These are phyloP conservation scores for Trypanosoma caninum DNA, from an alignment of 208 protist genomes.

Conservation along the genomic window DNA sequence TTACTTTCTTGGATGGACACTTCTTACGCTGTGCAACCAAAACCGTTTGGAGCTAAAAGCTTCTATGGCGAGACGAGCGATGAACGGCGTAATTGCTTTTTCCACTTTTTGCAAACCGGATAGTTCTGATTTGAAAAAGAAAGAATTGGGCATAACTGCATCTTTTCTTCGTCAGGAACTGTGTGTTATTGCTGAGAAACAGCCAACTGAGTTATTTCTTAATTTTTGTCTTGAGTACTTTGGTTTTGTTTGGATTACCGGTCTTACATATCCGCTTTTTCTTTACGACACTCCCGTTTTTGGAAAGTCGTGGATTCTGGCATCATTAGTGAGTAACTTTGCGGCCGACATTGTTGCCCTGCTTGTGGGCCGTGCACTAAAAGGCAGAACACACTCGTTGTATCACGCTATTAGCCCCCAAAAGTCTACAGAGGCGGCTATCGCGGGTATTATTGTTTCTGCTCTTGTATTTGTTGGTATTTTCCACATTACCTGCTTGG, in stretches of 20 bases:
- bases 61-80: neutral
- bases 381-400: slow-evolving; percentile 41
- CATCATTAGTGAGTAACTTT: slow-evolving; percentile 69
- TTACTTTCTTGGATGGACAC: slow-evolving; percentile 57
- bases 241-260: slow-evolving; percentile 74
- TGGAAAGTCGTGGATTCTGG: slow-evolving; percentile 52
- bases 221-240: slow-evolving; percentile 86
- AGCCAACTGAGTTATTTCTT: slow-evolving; percentile 67
- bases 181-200: slow-evolving; percentile 44
- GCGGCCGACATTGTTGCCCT: slow-evolving; percentile 76
- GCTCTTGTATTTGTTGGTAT: slow-evolving; percentile 46
- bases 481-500: slow-evolving; percentile 24
- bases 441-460: slow-evolving; percentile 60
- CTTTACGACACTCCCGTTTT: slow-evolving; percentile 47
- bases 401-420: slow-evolving; percentile 78
- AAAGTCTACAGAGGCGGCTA: slow-evolving; percentile 84
- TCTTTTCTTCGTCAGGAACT: slow-evolving; percentile 64
- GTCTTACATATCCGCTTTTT: slow-evolving; percentile 46
- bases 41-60: slow-evolving; percentile 40
- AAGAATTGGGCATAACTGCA: neutral
- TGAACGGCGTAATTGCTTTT: neutral
- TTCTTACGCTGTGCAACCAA: slow-evolving; percentile 56
- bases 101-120: neutral
- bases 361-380: slow-evolving; percentile 45
- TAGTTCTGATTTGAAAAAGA: neutral